A percentile compares a stretch with the other conserved stretches of the same genome.
These are phyloP conservation scores for Phytophthora europaea DNA, from an alignment of 352 stramenopile genomes.

Conservation along the genomic window DNA sequence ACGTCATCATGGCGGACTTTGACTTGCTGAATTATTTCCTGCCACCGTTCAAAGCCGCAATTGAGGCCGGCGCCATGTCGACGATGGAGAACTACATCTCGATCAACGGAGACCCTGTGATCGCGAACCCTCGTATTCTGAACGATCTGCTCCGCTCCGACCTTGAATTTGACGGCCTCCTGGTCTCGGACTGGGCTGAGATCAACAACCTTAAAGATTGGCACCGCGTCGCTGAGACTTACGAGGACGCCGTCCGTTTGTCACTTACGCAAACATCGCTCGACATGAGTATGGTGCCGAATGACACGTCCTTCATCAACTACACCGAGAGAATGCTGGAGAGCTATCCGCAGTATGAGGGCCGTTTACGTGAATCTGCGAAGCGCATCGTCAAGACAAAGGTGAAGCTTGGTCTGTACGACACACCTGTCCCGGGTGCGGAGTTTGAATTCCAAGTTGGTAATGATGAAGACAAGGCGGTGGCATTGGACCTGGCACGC, in stretches of 20 bases:
- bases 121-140: conserved; percentile 79
- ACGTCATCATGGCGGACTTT: conserved; percentile 71
- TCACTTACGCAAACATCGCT: conserved; percentile 81
- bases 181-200: conserved; percentile 93
- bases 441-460: neutral
- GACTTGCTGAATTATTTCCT: conserved; percentile 86
- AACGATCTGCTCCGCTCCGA: conserved; percentile 77
- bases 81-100: conserved; percentile 96
- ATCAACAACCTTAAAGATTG: conserved; percentile 85
- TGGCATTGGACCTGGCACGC: conserved; percentile 65
- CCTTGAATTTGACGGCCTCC: conserved; percentile 82
- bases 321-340: conserved; percentile 53
- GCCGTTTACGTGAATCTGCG: conserved; percentile 60
- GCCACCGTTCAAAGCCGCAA: conserved; percentile 80
- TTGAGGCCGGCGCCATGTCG: conserved; percentile 78
- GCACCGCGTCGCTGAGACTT: conserved; percentile 51
- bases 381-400: conserved; percentile 77
- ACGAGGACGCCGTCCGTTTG: conserved; percentile 64
- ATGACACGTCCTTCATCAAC: conserved; percentile 56
- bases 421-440: conserved; percentile 53
- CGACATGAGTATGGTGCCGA: conserved; percentile 92
- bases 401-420: conserved; percentile 71
- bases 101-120: conserved; percentile 90
- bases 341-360: conserved; percentile 38
- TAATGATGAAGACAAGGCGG: conserved; percentile 21